These are phyloP conservation scores for Talaromyces adpressus DNA, from an alignment of 495 filamentous ascomycete genomes.

Conservation along the genomic window DNA sequence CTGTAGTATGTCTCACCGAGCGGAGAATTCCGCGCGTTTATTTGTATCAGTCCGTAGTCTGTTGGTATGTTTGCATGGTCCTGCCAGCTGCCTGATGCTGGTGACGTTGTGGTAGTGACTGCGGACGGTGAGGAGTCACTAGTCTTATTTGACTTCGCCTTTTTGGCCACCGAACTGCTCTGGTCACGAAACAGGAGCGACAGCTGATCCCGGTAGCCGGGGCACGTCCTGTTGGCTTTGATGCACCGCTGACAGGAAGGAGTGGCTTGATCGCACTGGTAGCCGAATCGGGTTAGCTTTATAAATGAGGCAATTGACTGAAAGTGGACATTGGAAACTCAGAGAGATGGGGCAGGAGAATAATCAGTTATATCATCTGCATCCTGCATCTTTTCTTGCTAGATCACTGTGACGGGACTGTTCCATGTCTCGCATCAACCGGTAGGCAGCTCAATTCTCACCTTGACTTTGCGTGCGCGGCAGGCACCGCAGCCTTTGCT, in stretches of 20 bases:
- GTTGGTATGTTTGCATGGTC: neutral
- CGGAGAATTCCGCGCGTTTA: neutral
- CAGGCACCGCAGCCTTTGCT: conserved; percentile 70
- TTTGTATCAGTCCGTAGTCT: neutral
- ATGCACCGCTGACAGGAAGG: conserved; percentile 62
- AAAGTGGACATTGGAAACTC: neutral
- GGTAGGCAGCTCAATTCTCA: conserved; percentile 10
- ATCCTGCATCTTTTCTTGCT: neutral
- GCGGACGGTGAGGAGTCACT: neutral
- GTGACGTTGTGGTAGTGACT: neutral
- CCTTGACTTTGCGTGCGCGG: conserved; percentile 54
- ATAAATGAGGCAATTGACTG: neutral
- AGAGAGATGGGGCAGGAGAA: neutral
- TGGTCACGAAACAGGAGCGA: conserved; percentile 70
- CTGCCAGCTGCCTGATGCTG: neutral
- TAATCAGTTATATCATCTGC: neutral
- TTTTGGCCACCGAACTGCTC: conserved; percentile 59
- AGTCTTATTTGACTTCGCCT: conserved; percentile 39
- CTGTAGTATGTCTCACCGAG: neutral
- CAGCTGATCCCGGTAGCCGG: conserved; percentile 62
- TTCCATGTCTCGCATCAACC: neutral
- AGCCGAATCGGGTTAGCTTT: neutral
- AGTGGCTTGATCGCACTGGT: conserved; percentile 57
- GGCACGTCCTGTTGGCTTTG: conserved; percentile 58
- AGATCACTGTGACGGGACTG: neutral